Base-by-base conservation (phyloP, 2,329 filamentous ascomycete species). In the Stachybotrys chartarum region DNA sequence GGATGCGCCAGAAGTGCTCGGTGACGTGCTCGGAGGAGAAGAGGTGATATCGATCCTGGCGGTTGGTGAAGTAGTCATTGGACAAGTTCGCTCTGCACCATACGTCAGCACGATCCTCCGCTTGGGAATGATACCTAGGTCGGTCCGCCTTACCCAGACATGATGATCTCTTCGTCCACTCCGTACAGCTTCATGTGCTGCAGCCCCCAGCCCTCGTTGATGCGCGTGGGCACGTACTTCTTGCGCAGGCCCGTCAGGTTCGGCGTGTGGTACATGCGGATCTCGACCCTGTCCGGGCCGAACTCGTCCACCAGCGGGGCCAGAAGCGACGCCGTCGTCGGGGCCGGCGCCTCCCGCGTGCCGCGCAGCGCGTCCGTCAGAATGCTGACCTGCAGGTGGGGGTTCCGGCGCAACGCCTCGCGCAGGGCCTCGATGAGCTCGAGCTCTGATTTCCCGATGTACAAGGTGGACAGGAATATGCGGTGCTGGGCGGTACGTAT, bases 161-260 rank as follows among this genome's bases (percentile, higher is more conserved):
- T 83, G 60, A 99, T 93, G 56, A 99, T 88, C 70, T 96, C 91
- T 66, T 99, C 91, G 64, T 99, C 94, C 24, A 96, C 77, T 0
- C 94, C 94, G 64, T 99, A 99, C 0, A 99, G 78, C 78, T 99
- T 99, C 93, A 99, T 99, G 68, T 99, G 94, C 69, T 99, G 94
- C 58, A 99, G 74, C 1, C 94, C 94, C 94, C 94, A 99, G 17
- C 94, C 94, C 73, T 99, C 94, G 63, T 99, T 99, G 68, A 99
- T 93, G 18, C 94, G 82, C 67, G 84, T 90, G 0, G 94, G 94
- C 2, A 97, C 83, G 61, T 89, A 78, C 64, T 86, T 85, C 73
- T 97, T 97, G 52, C 87, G 83, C 56, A 95, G 63, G 0, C 94
- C 94, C 3, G 90, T 96, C 60, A 99, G 74, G 66, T 99, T 99